Evolutionary conservation across 257 asterid genomes (phyloP).

Genomic region (Ligustrum vulgare): DNA sequence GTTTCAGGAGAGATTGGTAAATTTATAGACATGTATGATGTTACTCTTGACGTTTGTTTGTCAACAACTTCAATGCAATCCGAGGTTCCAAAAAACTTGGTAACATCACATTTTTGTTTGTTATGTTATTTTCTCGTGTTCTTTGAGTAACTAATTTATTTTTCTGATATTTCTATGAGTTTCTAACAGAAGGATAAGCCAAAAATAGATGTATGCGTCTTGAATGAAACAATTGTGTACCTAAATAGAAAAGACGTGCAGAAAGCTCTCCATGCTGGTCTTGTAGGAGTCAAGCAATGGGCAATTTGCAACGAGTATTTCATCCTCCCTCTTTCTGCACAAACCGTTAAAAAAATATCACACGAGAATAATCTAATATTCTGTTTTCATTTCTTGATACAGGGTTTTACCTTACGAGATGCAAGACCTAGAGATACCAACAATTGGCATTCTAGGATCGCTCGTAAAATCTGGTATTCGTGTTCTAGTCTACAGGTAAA

Average conservation of each 20-base stretch:
- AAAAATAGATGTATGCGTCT: conserved; percentile 65
- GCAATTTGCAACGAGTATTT: conserved; percentile 65
- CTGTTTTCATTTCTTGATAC: conserved; percentile 14
- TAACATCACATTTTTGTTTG: conserved; percentile 16
- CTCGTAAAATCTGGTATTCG: conserved; percentile 40
- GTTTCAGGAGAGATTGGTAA: conserved; percentile 41
- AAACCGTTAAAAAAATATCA: background rate
- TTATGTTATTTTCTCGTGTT: background rate
- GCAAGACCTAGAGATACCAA: conserved; percentile 48
- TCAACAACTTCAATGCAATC: conserved; percentile 58
- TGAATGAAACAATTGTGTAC: conserved; percentile 52
- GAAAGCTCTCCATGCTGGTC: conserved; percentile 77
- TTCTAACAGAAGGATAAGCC: conserved; percentile 44
- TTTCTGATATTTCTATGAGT: background rate
- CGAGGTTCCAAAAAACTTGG: conserved; percentile 48
- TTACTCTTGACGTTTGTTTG: conserved; percentile 74
- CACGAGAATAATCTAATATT: background rate
- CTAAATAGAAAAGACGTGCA: conserved; percentile 73
- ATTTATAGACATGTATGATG: conserved; percentile 54
- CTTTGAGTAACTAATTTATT: background rate
- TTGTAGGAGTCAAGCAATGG: conserved; percentile 62
- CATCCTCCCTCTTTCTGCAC: background rate
- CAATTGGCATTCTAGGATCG: conserved; percentile 37
- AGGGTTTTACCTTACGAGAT: conserved; percentile 45
- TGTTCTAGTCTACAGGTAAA: conserved; percentile 51